A percentile compares a stretch with the other conserved stretches of the same genome.
phyloP scores from a whole-genome alignment of 2,329 filamentous ascomycete species.

The Diaporthe citri region DNA sequence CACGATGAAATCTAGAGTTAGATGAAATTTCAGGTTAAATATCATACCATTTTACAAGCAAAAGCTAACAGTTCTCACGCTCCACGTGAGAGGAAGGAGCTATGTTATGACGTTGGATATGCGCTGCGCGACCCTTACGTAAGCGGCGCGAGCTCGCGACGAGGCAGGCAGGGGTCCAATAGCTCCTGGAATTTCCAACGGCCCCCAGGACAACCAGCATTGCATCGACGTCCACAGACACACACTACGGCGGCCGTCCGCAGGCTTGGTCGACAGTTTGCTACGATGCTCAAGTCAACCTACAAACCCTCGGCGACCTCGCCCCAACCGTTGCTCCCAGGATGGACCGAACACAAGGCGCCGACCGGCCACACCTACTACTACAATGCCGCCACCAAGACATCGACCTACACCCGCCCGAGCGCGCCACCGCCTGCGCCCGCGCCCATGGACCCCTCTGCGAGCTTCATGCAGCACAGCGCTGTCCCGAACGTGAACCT shows the following conservation, averaged over 20 bases:
- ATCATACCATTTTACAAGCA: no score
- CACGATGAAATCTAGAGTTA: no score
- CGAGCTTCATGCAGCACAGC: conserved; percentile 58
- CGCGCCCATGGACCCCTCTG: conserved; percentile 47
- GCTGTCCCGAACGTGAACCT: conserved; percentile 55
- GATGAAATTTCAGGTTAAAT: no score
- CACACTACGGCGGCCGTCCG: neutral
- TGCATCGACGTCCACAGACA: neutral
- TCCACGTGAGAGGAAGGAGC: no score
- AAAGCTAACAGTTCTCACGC: no score
- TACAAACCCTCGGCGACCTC: conserved; percentile 69
- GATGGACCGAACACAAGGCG: conserved; percentile 95
- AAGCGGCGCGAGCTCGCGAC: neutral
- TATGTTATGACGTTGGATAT: neutral
- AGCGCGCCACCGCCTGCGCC: conserved; percentile 49
- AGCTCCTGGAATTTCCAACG: neutral
- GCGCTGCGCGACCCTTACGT: neutral
- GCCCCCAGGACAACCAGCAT: neutral
- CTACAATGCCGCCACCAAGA: conserved; percentile 84
- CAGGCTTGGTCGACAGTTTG: neutral
- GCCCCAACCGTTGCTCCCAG: conserved; percentile 75
- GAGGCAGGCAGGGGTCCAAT: neutral
- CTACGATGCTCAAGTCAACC: conserved; percentile 80
- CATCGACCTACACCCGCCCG: conserved; percentile 90
- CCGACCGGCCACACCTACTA: conserved; percentile 91